phyloP scores from a whole-genome alignment of 495 filamentous ascomycete genomes.

The Pyrenopolyporus hunteri region DNA sequence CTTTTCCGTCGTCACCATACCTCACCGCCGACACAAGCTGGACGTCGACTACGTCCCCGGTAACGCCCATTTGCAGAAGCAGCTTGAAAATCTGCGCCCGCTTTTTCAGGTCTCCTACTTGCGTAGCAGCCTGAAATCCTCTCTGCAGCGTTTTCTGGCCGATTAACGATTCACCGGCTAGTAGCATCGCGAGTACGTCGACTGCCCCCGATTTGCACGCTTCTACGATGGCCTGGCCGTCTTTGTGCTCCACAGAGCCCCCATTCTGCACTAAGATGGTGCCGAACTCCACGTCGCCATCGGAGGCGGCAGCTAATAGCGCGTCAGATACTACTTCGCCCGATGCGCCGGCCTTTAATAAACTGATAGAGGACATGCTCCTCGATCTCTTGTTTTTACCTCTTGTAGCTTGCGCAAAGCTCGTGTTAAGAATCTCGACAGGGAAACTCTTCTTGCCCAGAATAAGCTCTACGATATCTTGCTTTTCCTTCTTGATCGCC shows the following conservation, averaged over 20 bases:
- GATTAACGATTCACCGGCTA: constrained; percentile 41
- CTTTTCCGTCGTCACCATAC: constrained; percentile 51
- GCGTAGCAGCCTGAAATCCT: constrained; percentile 53
- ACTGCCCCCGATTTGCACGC: constrained; percentile 49
- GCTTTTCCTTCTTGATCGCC: constrained; percentile 45
- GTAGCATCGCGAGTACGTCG: constrained; percentile 50
- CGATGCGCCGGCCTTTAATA: constrained; percentile 47
- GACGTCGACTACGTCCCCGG: constrained; percentile 50
- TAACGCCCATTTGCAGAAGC: constrained; percentile 49
- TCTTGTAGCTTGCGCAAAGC: constrained; percentile 44
- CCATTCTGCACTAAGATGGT: constrained; percentile 49
- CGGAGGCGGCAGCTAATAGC: constrained; percentile 48
- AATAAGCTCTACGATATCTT: constrained; percentile 47
- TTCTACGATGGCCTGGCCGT: constrained; percentile 54
- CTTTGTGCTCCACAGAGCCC: constrained; percentile 50
- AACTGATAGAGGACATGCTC: constrained; percentile 41
- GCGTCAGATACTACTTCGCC: constrained; percentile 48
- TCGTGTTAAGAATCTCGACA: constrained; percentile 36
- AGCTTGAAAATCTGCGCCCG: constrained; percentile 50
- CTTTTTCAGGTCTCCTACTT: constrained; percentile 47
- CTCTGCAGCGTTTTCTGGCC: constrained; percentile 45
- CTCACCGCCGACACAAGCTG: constrained; percentile 53
- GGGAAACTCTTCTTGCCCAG: constrained; percentile 45
- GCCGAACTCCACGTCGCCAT: constrained; percentile 53
- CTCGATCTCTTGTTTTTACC: constrained; percentile 40